phyloP scores from a whole-genome alignment of 495 filamentous ascomycete species.

The Aspergillus ellipticus region DNA sequence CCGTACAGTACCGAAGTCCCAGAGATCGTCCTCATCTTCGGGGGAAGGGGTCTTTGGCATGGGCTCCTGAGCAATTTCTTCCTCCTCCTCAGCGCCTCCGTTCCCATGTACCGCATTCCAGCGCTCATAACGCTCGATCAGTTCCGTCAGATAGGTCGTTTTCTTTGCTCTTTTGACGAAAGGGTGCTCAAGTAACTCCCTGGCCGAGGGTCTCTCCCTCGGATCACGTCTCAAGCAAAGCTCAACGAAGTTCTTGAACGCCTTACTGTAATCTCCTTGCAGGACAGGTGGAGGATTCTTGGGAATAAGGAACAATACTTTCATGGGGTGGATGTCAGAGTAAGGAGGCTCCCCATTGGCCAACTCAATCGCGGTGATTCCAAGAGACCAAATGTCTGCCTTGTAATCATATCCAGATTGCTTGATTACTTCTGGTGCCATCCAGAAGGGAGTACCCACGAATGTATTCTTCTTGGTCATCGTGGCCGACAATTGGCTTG shows the following conservation, averaged over 20 bases:
- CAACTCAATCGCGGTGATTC: constrained; percentile 92
- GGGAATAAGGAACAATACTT: constrained; percentile 93
- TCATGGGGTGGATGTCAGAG: constrained; percentile 98
- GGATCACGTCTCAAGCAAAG: constrained; percentile 84
- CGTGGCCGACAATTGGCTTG: constrained; percentile 94
- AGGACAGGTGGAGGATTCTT: constrained; percentile 85
- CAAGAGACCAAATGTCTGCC: constrained; percentile 98
- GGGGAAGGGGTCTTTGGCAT: constrained; percentile 13
- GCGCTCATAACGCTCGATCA: constrained; percentile 84
- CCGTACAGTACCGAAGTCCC: constrained; percentile 93
- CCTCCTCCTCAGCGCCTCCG: constrained; percentile 57
- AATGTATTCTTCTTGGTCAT: constrained; percentile 99
- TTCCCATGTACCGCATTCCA: constrained; percentile 70
- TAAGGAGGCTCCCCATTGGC: constrained; percentile 93
- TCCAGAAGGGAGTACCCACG: constrained; percentile 98
- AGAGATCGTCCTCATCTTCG: constrained; percentile 71
- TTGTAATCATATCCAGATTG: constrained; percentile 98
- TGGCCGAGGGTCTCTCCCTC: constrained; percentile 79
- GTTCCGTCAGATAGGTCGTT: constrained; percentile 83
- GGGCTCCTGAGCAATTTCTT: constrained; percentile 47
- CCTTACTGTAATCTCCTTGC: constrained; percentile 79
- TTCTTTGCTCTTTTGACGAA: constrained; percentile 89
- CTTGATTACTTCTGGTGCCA: constrained; percentile 99
- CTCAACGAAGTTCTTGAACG: constrained; percentile 94
- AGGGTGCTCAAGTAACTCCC: constrained; percentile 81